Base-by-base conservation (phyloP, 139 green algal genomes). In the Chlorella sp. region DNA sequence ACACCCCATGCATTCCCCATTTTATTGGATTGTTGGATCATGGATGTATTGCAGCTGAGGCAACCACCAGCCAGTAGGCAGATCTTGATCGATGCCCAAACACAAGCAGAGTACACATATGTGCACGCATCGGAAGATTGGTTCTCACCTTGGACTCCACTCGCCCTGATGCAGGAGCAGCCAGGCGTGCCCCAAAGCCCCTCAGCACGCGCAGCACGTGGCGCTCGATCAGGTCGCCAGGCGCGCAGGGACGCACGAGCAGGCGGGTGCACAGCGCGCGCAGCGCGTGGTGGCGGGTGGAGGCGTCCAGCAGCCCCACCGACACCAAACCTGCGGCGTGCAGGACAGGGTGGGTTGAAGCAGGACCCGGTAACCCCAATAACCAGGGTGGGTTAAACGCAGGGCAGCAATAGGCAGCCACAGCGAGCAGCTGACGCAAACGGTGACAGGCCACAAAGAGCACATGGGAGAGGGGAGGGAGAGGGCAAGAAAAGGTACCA, bases 121-220 rank as follows among this genome's bases (percentile, higher is more conserved):
- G 17, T 17, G 17, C 42, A 55, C 17, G 42, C 42, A 55, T 24
- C 42, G 42, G 42, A 10, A 55, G 42, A 17, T 10, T 55, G 17
- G 17, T 55, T 55, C 17, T 55, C 10, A 55, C 42, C 10, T 55
- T 55, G 42, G 17, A 55, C 42, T 10, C 10, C 42, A 55, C 42
- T 55, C 10, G 17, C 42, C 42, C 10, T 55, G 10, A 24, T 55
- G 10, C 10, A 55, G 42, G 17, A 10, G 42, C 17, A 24, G 42
- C 10, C 42, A 55, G n/a, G n/a, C n/a, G 42, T 17, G 42, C 42
- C 42, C 17, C 42, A 55, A 55, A 55, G 17, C 14, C 59, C 5
- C 24, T 33, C 10, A 78, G 50, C 29, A 32, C 65, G 17, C 64
- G 73, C 73, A 78, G 64, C 65, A 78, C 73, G 34, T 69, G 51